These are phyloP conservation scores for Schizonepeta tenuifolia DNA, from an alignment of 257 asterid species.

Conservation along the genomic window DNA sequence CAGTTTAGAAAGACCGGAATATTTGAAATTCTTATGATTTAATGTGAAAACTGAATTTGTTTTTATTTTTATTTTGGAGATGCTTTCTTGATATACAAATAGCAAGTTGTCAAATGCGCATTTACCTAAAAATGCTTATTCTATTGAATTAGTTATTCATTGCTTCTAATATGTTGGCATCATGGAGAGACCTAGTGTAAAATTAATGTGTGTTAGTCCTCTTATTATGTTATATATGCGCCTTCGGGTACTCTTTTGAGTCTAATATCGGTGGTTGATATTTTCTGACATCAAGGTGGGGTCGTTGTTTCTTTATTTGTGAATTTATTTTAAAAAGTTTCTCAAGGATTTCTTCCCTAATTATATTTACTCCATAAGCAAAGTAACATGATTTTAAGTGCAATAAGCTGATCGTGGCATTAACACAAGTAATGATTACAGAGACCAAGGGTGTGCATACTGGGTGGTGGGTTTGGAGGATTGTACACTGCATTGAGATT, in stretches of 20 bases:
- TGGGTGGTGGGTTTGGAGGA: conserved; percentile 99
- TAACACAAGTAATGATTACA: conserved; percentile 45
- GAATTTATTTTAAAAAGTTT: background rate
- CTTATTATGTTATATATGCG: background rate
- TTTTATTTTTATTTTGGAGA: no score
- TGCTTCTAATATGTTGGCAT: background rate
- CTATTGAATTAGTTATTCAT: background rate
- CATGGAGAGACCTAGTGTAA: background rate
- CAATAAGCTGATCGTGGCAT: conserved; percentile 3
- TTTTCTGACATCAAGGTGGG: background rate
- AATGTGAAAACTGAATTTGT: background rate
- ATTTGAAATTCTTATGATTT: background rate
- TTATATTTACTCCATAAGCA: background rate
- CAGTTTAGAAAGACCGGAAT: background rate
- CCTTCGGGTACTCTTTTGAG: background rate
- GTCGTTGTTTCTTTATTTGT: background rate
- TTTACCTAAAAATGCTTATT: background rate
- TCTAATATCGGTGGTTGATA: conserved; percentile 10
- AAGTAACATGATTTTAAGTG: conserved; percentile 1
- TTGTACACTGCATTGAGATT: conserved; percentile 93
- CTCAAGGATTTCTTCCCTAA: background rate
- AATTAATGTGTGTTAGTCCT: background rate
- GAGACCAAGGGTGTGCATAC: conserved; percentile 95
- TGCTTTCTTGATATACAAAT: background rate
- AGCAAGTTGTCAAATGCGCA: background rate